Evolutionary conservation across 495 filamentous ascomycete genomes (phyloP), one percentile per base, ranked within the genome.

Genomic region (Pseudotulostoma volvatum): DNA sequence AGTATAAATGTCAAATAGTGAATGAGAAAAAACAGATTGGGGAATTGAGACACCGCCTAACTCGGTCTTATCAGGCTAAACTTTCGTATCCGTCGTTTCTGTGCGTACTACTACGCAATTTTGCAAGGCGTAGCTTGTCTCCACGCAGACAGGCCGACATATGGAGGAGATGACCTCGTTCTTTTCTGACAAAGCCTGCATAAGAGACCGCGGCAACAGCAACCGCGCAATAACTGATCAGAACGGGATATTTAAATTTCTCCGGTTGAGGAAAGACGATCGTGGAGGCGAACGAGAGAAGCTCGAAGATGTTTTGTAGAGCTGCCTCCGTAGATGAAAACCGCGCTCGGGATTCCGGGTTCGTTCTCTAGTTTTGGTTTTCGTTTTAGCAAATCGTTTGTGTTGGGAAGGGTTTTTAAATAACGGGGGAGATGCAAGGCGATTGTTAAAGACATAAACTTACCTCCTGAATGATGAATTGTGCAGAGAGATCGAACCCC

Each of bases 391-490:
- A 13, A 43, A n/a, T n/a, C n/a, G n/a, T n/a, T n/a, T n/a, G n/a
- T 28, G 31, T 36, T 7, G 33, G 36, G 20, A 35, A 14, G 2
- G n/a, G n/a, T n/a, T n/a, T n/a, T n/a, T n/a, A n/a, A n/a, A n/a
- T n/a, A n/a, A n/a, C 4, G 38, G 20, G 13, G 30, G 19, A 20
- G 7, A 33, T 28, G 37, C 9, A 13, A 37, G 5, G 0, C n/a
- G n/a, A n/a, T n/a, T n/a, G n/a, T n/a, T n/a, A n/a, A n/a, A n/a
- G n/a, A n/a, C n/a, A n/a, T n/a, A n/a, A 13, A 52, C 63, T 47
- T 46, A 76, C 75, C 44, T 77, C 74, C 49, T 83, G 79, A 0
- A 83, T 59, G 9, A 82, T 63, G 33, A 64, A 62, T 46, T 84
- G 79, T 5, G 60, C 70, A 18, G 63, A 71, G 1, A 84, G 55